These are phyloP conservation scores for Ilyonectria destructans DNA, from an alignment of 2,329 filamentous ascomycete genomes.

Conservation along the genomic window DNA sequence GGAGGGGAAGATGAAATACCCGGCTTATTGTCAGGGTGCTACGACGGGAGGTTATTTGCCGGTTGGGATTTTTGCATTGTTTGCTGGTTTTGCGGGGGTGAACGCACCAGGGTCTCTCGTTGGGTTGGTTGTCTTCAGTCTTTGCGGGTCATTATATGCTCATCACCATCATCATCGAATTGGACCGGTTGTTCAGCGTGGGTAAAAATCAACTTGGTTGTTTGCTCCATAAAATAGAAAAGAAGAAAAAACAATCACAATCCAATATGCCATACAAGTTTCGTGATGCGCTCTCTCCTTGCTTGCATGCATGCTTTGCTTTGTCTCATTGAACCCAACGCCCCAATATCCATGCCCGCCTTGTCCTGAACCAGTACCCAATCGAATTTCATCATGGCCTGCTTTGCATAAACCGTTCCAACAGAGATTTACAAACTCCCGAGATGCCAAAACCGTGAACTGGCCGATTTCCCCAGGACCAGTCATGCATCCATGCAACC, in stretches of 20 bases:
- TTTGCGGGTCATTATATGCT: conserved; percentile 19
- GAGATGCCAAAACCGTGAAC: conserved; percentile 15
- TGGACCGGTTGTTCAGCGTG: conserved; percentile 7
- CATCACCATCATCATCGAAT: conserved; percentile 7
- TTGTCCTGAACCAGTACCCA: conserved; percentile 18
- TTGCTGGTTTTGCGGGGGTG: conserved; percentile 5
- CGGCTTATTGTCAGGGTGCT: conserved; percentile 10
- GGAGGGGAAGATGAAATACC: conserved; percentile 8
- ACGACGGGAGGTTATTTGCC: conserved; percentile 27
- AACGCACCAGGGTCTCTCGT: conserved; percentile 12
- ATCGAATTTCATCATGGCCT: conserved; percentile 20
- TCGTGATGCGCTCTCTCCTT: conserved; percentile 28
- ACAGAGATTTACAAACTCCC: conserved; percentile 11
- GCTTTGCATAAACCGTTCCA: conserved; percentile 16
- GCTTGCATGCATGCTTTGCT: conserved; percentile 16
- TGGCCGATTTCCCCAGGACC: conserved; percentile 25
- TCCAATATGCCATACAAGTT: conserved; percentile 22
- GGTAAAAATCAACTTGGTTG: conserved; percentile 11
- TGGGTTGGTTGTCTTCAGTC: conserved; percentile 23
- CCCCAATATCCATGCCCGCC: conserved; percentile 22
- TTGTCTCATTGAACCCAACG: conserved; percentile 20
- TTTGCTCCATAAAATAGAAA: conserved; percentile 13
- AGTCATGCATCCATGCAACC: conserved; percentile 13
- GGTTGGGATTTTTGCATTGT: conserved; percentile 17
- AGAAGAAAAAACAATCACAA: conserved; percentile 16